Evolutionary conservation across 2,329 filamentous ascomycete species (phyloP), one percentile per base, ranked within the genome.

Genomic region (Magnaporthiopsis rhizophila): DNA sequence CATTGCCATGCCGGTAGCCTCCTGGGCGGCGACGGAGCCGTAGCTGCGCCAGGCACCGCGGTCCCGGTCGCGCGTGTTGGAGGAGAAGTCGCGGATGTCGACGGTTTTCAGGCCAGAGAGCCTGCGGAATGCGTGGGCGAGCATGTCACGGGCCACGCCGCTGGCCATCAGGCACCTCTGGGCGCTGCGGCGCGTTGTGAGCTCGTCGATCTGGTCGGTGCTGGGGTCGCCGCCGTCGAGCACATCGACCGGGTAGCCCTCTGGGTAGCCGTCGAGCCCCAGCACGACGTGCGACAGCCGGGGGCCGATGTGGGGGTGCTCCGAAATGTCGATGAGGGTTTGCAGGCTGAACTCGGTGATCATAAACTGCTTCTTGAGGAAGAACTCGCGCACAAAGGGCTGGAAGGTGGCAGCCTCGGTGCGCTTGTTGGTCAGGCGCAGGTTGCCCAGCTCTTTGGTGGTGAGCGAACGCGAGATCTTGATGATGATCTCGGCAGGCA

Each of bases 351-450:
- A 74, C 45, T 83, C 76, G 1, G 81, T 81, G 64, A 88, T 70
- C 82, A 88, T 86, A 73, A 89, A 90, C 70, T 89, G 86, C 69
- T 83, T 84, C 72, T 85, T 86, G 62, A 76, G 78, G 74, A 90
- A 90, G 77, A 87, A 90, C 67, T 88, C 86, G 30, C 76, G 76
- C 34, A 81, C 77, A 68, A 89, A 89, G 45, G 77, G 77, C 61
- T 79, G 76, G 72, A 84, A 84, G 15, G 88, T 75, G 1, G 77
- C 75, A 26, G 74, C 73, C 70, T 89, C 86, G 15, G 86, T 70
- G 24, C 76, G 72, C 64, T 80, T 84, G 75, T 85, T 87, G 3
- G 79, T 79, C 21, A 80, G 74, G 8, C 87, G 85, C 9, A 89
- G 71, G 15, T 74, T 71, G 65, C 81, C 78, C 24, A 88, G 79